Evolutionary conservation across 1,139 yeast species (phyloP), one percentile per base, ranked within the genome.

Genomic region (Blastobotrys aristatus): DNA sequence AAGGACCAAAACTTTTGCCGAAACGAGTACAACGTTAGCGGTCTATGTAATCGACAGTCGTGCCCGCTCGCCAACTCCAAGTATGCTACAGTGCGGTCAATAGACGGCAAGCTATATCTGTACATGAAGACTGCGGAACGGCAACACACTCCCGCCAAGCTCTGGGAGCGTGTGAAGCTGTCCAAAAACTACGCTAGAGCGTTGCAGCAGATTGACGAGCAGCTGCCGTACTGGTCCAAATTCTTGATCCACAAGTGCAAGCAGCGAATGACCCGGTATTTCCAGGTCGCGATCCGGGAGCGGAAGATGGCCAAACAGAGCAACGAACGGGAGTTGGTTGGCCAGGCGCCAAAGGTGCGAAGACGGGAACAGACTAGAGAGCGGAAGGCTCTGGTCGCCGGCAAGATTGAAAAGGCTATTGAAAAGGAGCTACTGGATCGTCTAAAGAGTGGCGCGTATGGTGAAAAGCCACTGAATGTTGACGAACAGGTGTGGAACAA

Each of bases 121-220:
- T 92, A 92, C 70, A 92, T 92, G 92, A 92, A 92, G 66, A 92
- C 97, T 0, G 96, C 95, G 1, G 98, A 92, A 72, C 80, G 98
- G 69, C 94, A 95, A 21, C 98, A 92, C 65, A 85, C 88, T 59
- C 98, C 98, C 13, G 79, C 86, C 41, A 85, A 85, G 61, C 72
- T 87, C 67, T 92, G 98, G 98, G 97, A 92, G 68, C 77, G 97
- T 60, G 82, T 92, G 64, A 83, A 83, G 65, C 74, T 92, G 52
- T 85, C 94, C 50, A 88, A 87, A 65, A 90, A 92, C 66, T 92
- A 89, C 65, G 77, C 83, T 47, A 84, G 78, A 63, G 97, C 98
- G 4, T 75, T 92, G 60, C 77, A 77, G 56, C 98, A 92, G 68
- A 79, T 92, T 51, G 97, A 90, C 65, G 82, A 80, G 53, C 86